Evolutionary conservation across 176 grass and related monocot genomes (phyloP).

Genomic region (Aechmea fasciata): DNA sequence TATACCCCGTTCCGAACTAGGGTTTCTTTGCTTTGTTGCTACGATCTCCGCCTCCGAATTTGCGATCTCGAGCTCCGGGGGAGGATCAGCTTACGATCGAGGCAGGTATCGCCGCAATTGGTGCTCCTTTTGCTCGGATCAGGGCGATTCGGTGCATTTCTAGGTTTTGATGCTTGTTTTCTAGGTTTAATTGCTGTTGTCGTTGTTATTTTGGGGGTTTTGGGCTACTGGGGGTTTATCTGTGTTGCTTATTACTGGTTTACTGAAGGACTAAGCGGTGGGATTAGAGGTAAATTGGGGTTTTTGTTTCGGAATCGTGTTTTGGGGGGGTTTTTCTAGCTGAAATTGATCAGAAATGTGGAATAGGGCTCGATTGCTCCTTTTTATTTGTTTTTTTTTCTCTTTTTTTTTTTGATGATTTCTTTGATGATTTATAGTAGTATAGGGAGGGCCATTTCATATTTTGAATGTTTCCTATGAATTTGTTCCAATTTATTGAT

Average conservation of each 20-base stretch:
- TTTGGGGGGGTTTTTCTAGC: neutral
- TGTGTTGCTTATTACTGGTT: too few relatives aligned
- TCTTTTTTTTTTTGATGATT: too few relatives aligned
- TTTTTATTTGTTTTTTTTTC: neutral
- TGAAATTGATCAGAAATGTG: neutral
- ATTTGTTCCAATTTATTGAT: neutral
- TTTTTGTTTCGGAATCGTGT: neutral
- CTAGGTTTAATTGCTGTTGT: too few relatives aligned
- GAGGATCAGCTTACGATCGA: slow-evolving; percentile 25
- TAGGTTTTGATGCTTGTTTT: neutral
- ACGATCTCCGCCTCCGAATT: neutral
- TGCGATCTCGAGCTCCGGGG: neutral
- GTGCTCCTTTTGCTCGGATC: neutral
- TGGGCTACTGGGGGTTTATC: too few relatives aligned
- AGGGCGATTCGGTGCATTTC: neutral
- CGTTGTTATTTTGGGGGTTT: too few relatives aligned
- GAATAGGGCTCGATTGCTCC: neutral
- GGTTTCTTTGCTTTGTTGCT: neutral
- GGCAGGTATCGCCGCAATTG: slow-evolving; percentile 14
- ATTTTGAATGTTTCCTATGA: neutral
- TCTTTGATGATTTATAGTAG: neutral
- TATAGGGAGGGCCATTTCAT: neutral
- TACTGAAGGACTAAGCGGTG: too few relatives aligned
- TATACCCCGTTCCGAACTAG: neutral
- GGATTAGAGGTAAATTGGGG: neutral